Evolutionary conservation across 257 asterid species (phyloP), one percentile per base, ranked within the genome.

Genomic region (Nemophila menziesii): DNA sequence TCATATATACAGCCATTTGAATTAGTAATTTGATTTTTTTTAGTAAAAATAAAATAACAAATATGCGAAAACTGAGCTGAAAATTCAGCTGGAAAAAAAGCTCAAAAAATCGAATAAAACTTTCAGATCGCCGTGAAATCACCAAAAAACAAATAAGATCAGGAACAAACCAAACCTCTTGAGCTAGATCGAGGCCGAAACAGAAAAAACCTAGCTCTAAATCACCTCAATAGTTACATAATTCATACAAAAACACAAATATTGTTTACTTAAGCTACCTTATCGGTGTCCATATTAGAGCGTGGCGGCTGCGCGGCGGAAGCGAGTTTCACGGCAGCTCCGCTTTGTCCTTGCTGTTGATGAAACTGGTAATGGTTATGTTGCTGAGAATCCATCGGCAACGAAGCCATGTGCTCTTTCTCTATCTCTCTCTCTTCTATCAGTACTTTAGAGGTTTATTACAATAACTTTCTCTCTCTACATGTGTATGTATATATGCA

Each of bases 311-410:
- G 56, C 18, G 58, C 2, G 49, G 60, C 16, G 39, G 33, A 24
- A 9, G 36, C 8, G 9, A 2, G 67, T 43, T 63, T 73, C 56
- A 51, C 57, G 57, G 74, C 68, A 53, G 73, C 65, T 29, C 27
- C 52, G 47, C 44, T 67, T 55, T 61, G 77, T 61, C 69, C 70
- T 48, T 49, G 33, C 2, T 29, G 36, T 7, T 29, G 36, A 29
- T 29, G 36, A 7, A 29, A 29, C 12, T 29, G 36, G 36, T 29
- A 60, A 48, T 59, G 69, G 56, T 63, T 69, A 55, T 66, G 71
- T 42, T 71, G 65, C 52, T 58, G 79, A 58, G 84, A 80, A 55
- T 72, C 85, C 77, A 66, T 48, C 55, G 82, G 82, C 74, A 72
- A 61, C 73, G 78, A 72, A 39, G 85, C 92, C 82, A 75, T 79